These are phyloP conservation scores for Stemphylium lycopersici DNA, from an alignment of 2,329 filamentous ascomycete species.

Conservation along the genomic window DNA sequence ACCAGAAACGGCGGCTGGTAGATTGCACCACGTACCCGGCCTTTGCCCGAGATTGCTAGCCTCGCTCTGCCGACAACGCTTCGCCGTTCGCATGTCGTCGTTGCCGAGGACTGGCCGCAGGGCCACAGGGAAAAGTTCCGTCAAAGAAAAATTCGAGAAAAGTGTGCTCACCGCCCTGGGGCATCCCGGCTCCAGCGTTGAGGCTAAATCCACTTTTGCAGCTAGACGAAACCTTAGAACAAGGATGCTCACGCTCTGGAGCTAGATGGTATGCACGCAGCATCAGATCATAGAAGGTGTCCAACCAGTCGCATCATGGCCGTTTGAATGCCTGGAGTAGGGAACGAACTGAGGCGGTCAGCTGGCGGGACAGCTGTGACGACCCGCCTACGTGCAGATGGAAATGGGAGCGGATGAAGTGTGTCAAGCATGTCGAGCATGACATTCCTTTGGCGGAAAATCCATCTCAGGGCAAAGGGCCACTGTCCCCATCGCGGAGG, in stretches of 20 bases:
- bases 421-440: conserved; percentile 15
- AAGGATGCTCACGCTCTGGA: conserved; percentile 34
- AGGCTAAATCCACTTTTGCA: conserved; percentile 39
- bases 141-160: conserved; percentile 30
- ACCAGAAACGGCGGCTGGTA: background rate
- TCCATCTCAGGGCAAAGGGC: conserved; percentile 14
- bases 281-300: conserved; percentile 37
- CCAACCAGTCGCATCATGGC: conserved; percentile 24
- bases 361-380: conserved; percentile 26
- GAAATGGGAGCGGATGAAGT: conserved; percentile 12
- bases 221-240: conserved; percentile 28
- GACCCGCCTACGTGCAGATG: conserved; percentile 24
- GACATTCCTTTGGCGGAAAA: conserved; percentile 23
- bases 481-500: conserved; percentile 4
- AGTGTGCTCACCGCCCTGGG: conserved; percentile 41
- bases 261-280: conserved; percentile 42
- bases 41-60: background rate
- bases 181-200: conserved; percentile 30
- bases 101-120: conserved; percentile 25
- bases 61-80: background rate
- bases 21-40: too few species aligned
- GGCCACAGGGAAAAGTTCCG: conserved; percentile 18
- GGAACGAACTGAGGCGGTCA: conserved; percentile 39
- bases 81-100: conserved; percentile 9
- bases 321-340: conserved; percentile 26